Percentiles rank a stretch among this genome's conserved stretches.
Conservation (phyloP, 352 stramenopile genomes). For the Phytophthora sp. region DNA sequence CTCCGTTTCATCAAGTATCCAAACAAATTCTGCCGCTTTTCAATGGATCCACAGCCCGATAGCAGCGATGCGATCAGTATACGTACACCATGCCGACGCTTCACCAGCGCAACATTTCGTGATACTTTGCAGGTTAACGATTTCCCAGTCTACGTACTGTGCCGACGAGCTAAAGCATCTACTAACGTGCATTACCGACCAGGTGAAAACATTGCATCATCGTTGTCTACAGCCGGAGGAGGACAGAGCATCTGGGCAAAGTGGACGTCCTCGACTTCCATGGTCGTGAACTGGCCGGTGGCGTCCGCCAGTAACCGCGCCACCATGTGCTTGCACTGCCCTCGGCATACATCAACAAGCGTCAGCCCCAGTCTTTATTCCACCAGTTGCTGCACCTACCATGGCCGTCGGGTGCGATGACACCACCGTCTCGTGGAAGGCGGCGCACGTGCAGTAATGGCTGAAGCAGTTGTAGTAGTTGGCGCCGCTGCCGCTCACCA, state of each 20-base stretch:
- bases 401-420: slow-evolving; percentile 52
- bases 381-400: slow-evolving; percentile 35
- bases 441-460: slow-evolving; percentile 70
- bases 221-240: not conserved
- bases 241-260: slow-evolving; percentile 73
- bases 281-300: slow-evolving; percentile 47
- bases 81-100: too few species aligned
- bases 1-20: too few species aligned
- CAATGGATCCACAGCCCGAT: too few species aligned
- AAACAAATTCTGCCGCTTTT: too few species aligned
- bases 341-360: not conserved
- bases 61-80: too few species aligned
- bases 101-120: too few species aligned
- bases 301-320: slow-evolving; percentile 65
- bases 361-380: not conserved
- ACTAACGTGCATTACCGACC: slow-evolving; percentile 6
- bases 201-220: slow-evolving; percentile 15
- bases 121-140: too few species aligned
- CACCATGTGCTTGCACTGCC: slow-evolving; percentile 83
- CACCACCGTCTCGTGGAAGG: slow-evolving; percentile 54
- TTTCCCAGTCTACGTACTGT: too few species aligned
- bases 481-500: slow-evolving; percentile 46
- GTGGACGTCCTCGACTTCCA: slow-evolving; percentile 61
- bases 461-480: slow-evolving; percentile 81
- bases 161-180: too few species aligned